Evolutionary conservation across 1,139 yeast genomes (phyloP), one percentile per base, ranked within the genome.

Genomic region (Meyerozyma sp.): DNA sequence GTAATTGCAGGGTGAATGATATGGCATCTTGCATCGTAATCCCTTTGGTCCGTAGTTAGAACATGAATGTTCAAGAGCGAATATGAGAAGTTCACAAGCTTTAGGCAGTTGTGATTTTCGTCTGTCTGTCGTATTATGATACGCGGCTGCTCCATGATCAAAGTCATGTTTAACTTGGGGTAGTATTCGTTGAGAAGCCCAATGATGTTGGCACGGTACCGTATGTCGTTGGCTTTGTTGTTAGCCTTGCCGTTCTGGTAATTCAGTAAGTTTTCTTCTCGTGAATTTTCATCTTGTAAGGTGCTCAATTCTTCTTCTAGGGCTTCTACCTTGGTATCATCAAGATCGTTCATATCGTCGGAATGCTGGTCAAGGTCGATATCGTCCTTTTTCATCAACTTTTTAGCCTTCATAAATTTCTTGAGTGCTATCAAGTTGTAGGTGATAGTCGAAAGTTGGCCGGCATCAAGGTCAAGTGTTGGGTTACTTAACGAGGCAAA

Each of bases 401-500:
- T 53, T 40, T 51, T 47, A 47, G 70, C 63, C 44, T 59, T 56
- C 43, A 61, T 39, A 58, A 64, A 58, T 50, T 65, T 75, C 47
- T 52, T 59, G 30, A 63, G 49, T 39, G 66, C 56, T 39, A 63
- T 68, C 41, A 63, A 41, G 47, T 68, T 72, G 53, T 62, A 76
- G 34, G 62, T 65, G 60, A 61, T 56, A 16, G 52, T 70, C 54
- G 65, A 77, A 59, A 55, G 71, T 62, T 55, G 81, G 11, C 50
- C 62, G 2, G 79, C 61, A 50, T 75, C 75, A 39, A 81, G 68
- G 43, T 78, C 79, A 4, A 80, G 45, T 9, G 75, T 68, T 1
- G 80, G 73, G 34, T 77, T 71, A 13, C 80, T 72, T 32, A 74
- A 65, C 0, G 80, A 65, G n/a, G 73, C 57, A 43, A 67, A 68